Percentiles rank a stretch among this genome's conserved stretches.
Evolutionary conservation across 305 asterid species (phyloP).

Genomic region (Plantago lanceolata): DNA sequence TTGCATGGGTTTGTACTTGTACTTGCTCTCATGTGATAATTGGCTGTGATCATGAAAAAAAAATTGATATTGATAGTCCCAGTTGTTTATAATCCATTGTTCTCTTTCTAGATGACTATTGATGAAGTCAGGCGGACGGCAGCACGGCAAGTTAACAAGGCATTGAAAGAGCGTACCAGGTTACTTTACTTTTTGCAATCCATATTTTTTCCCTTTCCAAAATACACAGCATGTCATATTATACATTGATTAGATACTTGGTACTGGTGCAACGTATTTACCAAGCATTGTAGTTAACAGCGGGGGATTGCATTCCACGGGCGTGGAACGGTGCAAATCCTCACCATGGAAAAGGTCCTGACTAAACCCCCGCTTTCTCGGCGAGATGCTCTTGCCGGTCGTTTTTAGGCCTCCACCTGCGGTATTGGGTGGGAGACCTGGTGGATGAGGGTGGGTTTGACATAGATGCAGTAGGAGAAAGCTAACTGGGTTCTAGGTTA

Average conservation of each 20-base stretch:
- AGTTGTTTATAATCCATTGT: conserved; percentile 24
- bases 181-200: conserved; percentile 27
- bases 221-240: conserved; percentile 9
- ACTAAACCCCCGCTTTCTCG: no score
- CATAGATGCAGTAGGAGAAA: no score
- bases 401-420: no score
- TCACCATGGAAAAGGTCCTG: no score
- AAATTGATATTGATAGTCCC: conserved; percentile 18
- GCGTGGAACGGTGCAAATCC: no score
- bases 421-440: no score
- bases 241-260: conserved; percentile 16
- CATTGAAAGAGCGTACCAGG: conserved; percentile 81
- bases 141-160: conserved; percentile 75
- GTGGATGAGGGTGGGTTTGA: no score
- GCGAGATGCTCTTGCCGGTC: no score
- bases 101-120: conserved; percentile 58
- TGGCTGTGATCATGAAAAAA: background rate
- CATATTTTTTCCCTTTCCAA: background rate
- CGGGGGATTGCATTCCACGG: no score
- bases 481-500: no score
- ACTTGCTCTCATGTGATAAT: background rate
- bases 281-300: no score
- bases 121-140: conserved; percentile 97
- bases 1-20: no score
- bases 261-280: background rate